Base-by-base conservation (phyloP, 768 basidiomycete species). In the Leucosporidium scottii region DNA sequence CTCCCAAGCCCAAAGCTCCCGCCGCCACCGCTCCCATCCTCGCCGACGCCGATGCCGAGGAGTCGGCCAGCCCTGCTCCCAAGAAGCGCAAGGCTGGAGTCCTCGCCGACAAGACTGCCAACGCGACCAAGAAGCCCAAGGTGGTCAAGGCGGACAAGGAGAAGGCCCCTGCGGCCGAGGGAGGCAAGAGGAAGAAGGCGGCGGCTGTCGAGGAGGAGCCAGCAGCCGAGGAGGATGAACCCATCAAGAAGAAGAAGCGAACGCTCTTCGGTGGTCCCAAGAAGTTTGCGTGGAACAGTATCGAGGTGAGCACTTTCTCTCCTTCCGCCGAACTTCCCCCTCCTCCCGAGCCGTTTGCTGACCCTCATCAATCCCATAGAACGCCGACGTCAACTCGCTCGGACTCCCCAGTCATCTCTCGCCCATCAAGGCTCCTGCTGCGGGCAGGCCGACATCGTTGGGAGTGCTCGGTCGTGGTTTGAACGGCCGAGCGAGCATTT, bases 241-340 rank as follows among this genome's bases (percentile, higher is more conserved):
- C 56, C 15, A 51, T 23, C 15, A 67, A 65, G 67, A 72, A 72
- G 67, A 66, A 66, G 62, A 72, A 69, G 71, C 28, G 60, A 3
- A 61, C 34, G 59, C 60, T 68, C 23, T 64, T 69, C 10, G 65
- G 59, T 1, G 67, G 34, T 25, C 58, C 30, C 25, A 65, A 63
- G 59, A 62, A 61, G 39, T 59, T 65, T 34, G 36, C 49, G 13
- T 72, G 62, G 65, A 36, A 39, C 13, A 56, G 34, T 5, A 39
- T 64, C 55, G 71, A 72, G 67, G 71, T 72, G 67, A 63, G 67
- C 12, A 36, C 6, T 36, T 59, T 47, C 2, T n/a, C 31, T 30
- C 4, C 34, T 30, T n/a, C 25, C 28, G 2, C 18, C 57, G 47
- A 15, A 15, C 49, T 51, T 20, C 36, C n/a, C 21, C 20, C 58